phyloP scores from a whole-genome alignment of 257 asterid species.

The Orobanche coerulescens region DNA sequence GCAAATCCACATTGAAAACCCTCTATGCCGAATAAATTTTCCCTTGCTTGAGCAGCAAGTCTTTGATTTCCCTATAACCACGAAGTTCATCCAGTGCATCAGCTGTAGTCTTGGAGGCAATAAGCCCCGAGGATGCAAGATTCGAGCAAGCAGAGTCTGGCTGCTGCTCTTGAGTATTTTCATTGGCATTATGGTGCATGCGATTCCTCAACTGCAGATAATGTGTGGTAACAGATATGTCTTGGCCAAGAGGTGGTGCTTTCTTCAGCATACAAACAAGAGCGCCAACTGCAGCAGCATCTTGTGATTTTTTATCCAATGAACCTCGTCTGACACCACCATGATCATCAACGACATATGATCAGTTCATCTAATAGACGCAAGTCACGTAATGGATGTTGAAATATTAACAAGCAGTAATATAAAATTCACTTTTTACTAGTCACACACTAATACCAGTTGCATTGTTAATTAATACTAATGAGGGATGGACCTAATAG shows the following conservation, averaged over 20 bases:
- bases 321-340: slow-evolving; percentile 42
- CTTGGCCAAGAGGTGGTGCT: slow-evolving; percentile 65
- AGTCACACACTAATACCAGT: neutral
- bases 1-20: neutral
- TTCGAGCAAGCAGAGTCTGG: slow-evolving; percentile 25
- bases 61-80: slow-evolving; percentile 41
- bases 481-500: neutral
- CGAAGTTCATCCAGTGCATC: slow-evolving; percentile 77
- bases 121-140: slow-evolving; percentile 31
- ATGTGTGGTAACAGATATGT: slow-evolving; percentile 24
- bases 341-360: neutral
- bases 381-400: neutral
- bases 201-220: slow-evolving; percentile 20
- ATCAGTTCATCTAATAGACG: slow-evolving; percentile 22
- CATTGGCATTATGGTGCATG: slow-evolving; percentile 16
- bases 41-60: slow-evolving; percentile 38
- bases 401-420: neutral
- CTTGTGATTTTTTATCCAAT: slow-evolving; percentile 53
- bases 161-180: slow-evolving; percentile 18
- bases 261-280: slow-evolving; percentile 60
- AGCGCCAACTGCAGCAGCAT: slow-evolving; percentile 67
- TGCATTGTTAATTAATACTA: neutral
- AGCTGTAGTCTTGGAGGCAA: slow-evolving; percentile 45
- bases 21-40: slow-evolving; percentile 24
- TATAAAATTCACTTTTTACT: neutral